phyloP scores from a whole-genome alignment of 257 asterid genomes.

The Phtheirospermum japonicum region DNA sequence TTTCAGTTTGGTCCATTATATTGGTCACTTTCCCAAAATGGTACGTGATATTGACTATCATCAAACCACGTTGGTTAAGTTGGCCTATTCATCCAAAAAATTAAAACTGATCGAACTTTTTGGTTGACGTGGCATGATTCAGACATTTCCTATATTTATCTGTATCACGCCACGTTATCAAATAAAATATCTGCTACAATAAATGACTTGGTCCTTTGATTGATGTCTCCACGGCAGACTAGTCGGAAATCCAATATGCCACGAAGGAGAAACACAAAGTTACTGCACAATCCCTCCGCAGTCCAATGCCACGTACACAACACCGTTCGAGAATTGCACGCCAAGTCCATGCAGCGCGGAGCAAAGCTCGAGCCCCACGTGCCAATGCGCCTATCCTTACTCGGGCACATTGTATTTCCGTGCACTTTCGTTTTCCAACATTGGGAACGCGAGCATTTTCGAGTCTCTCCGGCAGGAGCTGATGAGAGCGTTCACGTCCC shows the following conservation, averaged over 20 bases:
- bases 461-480: conserved; percentile 38
- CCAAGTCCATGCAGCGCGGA: conserved; percentile 38
- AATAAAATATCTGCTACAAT: neutral
- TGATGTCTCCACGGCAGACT: conserved; percentile 52
- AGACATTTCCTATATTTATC: no score
- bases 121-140: no score
- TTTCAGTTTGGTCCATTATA: no score
- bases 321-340: conserved; percentile 53
- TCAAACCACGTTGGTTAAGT: no score
- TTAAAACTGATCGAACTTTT: no score
- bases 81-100: no score
- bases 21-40: no score
- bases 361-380: conserved; percentile 57
- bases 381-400: conserved; percentile 77
- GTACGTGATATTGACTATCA: no score
- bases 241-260: conserved; percentile 54
- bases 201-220: neutral
- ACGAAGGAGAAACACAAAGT: conserved; percentile 32
- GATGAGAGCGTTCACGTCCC: conserved; percentile 43
- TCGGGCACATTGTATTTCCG: conserved; percentile 61
- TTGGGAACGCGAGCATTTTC: conserved; percentile 44
- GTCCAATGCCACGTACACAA: conserved; percentile 40
- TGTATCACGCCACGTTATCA: no score
- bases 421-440: conserved; percentile 72
- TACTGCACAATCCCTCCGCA: conserved; percentile 46